Conservation (phyloP, 176 grass and related monocot species). For the Areca catechu region DNA sequence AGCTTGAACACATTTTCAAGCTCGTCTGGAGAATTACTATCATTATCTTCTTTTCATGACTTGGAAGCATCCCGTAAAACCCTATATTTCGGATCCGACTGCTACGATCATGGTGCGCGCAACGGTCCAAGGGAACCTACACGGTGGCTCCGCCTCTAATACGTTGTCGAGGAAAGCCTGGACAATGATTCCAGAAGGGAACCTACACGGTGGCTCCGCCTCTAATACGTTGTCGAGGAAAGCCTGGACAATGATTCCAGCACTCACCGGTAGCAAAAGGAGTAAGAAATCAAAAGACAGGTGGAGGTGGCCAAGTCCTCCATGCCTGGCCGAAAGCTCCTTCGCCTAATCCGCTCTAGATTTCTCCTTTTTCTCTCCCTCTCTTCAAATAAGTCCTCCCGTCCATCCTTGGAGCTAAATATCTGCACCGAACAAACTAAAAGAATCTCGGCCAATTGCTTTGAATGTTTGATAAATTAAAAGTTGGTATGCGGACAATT, state of each 20-base stretch:
- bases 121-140: conserved; percentile 96
- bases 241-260: conserved; percentile 68
- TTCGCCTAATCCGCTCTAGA: conserved; percentile 78
- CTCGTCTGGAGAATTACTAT: too few relatives aligned
- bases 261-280: conserved; percentile 76
- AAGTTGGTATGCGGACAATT: not conserved
- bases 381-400: not conserved
- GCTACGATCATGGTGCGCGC: conserved; percentile 82
- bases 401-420: conserved; percentile 65
- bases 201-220: conserved; percentile 79
- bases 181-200: conserved; percentile 76
- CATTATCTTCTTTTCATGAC: too few relatives aligned
- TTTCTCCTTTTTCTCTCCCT: conserved; percentile 39
- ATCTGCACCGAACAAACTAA: conserved; percentile 28
- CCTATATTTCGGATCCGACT: too few relatives aligned
- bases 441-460: not conserved
- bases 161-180: conserved; percentile 68
- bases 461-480: too few relatives aligned
- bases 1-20: too few relatives aligned
- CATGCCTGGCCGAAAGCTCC: conserved; percentile 83
- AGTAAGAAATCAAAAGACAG: conserved; percentile 76
- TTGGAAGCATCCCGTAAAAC: too few relatives aligned
- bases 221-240: conserved; percentile 64
- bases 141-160: conserved; percentile 64
- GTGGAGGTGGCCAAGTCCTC: conserved; percentile 86